phyloP scores from a whole-genome alignment of 257 asterid species.

The Solanum piurae region DNA sequence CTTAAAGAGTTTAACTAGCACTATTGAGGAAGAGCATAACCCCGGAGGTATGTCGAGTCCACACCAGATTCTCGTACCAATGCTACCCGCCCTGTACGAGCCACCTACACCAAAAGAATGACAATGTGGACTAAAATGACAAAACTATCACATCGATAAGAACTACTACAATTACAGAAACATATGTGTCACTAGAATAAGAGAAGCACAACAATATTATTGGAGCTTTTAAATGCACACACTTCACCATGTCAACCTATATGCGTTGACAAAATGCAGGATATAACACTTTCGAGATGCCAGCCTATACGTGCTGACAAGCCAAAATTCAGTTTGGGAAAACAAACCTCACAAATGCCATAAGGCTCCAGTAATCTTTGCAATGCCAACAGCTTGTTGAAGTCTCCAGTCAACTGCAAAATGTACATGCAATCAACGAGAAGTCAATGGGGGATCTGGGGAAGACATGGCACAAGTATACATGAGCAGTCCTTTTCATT shows the following conservation, averaged over 20 bases:
- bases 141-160: neutral
- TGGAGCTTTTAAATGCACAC: neutral
- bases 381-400: slow-evolving; percentile 73
- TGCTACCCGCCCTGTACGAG: slow-evolving; percentile 83
- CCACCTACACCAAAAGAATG: slow-evolving; percentile 38
- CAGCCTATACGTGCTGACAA: neutral
- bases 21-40: slow-evolving; percentile 49
- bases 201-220: neutral
- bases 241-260: neutral
- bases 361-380: slow-evolving; percentile 68
- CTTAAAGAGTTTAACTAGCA: neutral
- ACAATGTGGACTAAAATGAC: neutral
- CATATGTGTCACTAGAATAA: neutral
- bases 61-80: slow-evolving; percentile 76
- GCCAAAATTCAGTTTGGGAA: neutral
- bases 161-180: neutral
- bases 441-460: neutral
- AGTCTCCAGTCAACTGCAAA: slow-evolving; percentile 74
- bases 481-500: neutral
- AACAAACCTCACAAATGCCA: slow-evolving; percentile 88
- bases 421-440: neutral
- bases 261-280: neutral
- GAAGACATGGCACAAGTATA: neutral
- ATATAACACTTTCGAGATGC: neutral
- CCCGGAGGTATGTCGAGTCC: slow-evolving; percentile 64